Base-by-base conservation (phyloP, 257 asterid genomes). In the Solanum chmielewskii region DNA sequence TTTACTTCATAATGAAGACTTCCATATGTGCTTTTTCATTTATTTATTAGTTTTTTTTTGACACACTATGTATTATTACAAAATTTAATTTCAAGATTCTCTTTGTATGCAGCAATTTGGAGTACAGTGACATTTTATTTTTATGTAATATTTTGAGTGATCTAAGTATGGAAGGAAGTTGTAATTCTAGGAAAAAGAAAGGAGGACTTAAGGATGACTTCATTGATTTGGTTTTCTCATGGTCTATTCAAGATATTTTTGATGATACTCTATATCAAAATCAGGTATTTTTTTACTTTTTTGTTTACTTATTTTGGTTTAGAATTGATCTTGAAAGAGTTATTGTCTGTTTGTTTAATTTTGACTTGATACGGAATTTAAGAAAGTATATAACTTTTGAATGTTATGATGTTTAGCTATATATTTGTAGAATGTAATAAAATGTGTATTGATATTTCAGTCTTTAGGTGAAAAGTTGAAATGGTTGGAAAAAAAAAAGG, bases 171-270 rank as follows among this genome's bases (percentile, higher is more conserved):
- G 82, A 74, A 74, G 82, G 52, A 37, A 41, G 60, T 75, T 6
- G 20, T 73, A 35, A n/a, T 47, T 35, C 44, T 11, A 73, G 7
- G 56, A 29, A 47, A 31, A 71, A n/a, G 84, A 13, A 8, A 49
- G 74, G 18, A 33, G 77, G 83, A 66, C 41, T 23, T 41, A 83
- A 60, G 33, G 84, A 87, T 73, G 89, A 83, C n/a, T 74, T 87
- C 29, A 13, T 60, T 42, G 90, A 91, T 75, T 69, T 90, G 90
- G 83, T 94, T 23, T 82, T 92, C 18, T 92, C 94, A 5, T 91
- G 93, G 97, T 86, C 94, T 81, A 83, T 89, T 11, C 60, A 85
- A 66, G 90, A 93, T 5, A 89, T 94, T 73, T 44, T 88, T 41
- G 86, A 92, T 21, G 88, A 90, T 13, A 49, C 90, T 88, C 90